Percentiles rank a stretch among this genome's conserved stretches.
phyloP scores from a whole-genome alignment of 2,329 filamentous ascomycete species.

The Botrytis elliptica region DNA sequence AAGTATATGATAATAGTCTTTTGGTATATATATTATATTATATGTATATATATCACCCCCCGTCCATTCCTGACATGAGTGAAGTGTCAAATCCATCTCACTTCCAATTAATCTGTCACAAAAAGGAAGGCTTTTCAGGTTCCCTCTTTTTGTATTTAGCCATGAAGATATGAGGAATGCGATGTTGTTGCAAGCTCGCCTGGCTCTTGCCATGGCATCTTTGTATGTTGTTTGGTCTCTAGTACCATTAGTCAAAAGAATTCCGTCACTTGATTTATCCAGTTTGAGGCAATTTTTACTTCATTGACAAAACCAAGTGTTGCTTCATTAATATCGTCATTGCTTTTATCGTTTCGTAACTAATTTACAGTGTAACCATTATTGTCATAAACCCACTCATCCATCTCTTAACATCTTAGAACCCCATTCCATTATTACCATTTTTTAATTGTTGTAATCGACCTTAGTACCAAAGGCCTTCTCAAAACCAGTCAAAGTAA shows the following conservation, averaged over 20 bases:
- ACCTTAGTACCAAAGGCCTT: constrained; percentile 54
- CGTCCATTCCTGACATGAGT: too few species aligned
- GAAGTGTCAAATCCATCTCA: too few species aligned
- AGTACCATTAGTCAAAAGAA: too few species aligned
- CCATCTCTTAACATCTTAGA: neutral
- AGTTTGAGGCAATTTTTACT: neutral
- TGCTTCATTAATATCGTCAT: neutral
- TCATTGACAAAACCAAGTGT: neutral
- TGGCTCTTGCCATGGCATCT: too few species aligned
- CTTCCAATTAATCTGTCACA: too few species aligned
- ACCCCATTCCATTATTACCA: neutral
- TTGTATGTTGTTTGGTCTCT: too few species aligned
- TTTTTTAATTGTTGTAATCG: constrained; percentile 3
- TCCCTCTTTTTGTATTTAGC: neutral
- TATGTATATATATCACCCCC: too few species aligned
- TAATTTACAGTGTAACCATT: neutral
- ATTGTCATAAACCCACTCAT: neutral
- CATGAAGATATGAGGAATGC: neutral
- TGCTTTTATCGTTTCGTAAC: neutral
- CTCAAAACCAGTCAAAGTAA: constrained; percentile 67
- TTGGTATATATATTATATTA: too few species aligned
- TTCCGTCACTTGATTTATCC: too few species aligned
- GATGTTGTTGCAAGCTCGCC: too few species aligned
- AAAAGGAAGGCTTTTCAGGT: neutral
- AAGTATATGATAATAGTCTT: rapidly evolving